phyloP scores from a whole-genome alignment of 148 eudicot genomes.

The Cornus controversa region DNA sequence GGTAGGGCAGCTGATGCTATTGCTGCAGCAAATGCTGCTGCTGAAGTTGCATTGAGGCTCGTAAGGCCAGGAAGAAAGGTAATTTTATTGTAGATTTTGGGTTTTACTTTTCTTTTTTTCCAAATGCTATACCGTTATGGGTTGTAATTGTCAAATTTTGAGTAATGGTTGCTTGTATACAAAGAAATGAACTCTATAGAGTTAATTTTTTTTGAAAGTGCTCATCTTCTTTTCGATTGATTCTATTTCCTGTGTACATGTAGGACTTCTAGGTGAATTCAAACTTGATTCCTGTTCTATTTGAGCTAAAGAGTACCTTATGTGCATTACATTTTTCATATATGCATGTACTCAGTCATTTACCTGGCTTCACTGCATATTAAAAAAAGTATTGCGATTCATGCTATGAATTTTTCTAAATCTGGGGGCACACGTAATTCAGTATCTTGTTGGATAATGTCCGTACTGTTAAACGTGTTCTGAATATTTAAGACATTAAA shows the following conservation, averaged over 20 bases:
- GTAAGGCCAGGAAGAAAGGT: constrained; percentile 92
- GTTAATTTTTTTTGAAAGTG: not conserved
- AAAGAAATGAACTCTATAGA: not conserved
- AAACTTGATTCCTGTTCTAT: too few species aligned
- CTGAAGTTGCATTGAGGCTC: constrained; percentile 94
- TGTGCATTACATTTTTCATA: too few species aligned
- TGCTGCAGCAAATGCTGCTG: constrained; percentile 91
- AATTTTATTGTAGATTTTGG: not conserved
- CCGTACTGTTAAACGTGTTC: too few species aligned
- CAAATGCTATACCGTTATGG: not conserved
- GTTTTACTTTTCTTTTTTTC: not conserved
- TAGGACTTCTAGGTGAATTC: not conserved
- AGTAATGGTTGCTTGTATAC: not conserved
- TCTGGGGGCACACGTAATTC: too few species aligned
- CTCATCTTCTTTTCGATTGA: not conserved
- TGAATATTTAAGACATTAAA: not conserved
- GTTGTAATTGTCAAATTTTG: not conserved
- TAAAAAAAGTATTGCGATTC: not conserved
- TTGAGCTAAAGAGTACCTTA: too few species aligned
- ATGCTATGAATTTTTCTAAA: not conserved
- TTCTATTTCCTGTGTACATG: not conserved
- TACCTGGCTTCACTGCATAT: not conserved
- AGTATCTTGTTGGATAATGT: not conserved
- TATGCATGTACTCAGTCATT: too few species aligned
- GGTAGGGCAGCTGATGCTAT: constrained; percentile 86